Base-by-base conservation (phyloP, 2,329 filamentous ascomycete genomes). In the Atkinsonella texensis region DNA sequence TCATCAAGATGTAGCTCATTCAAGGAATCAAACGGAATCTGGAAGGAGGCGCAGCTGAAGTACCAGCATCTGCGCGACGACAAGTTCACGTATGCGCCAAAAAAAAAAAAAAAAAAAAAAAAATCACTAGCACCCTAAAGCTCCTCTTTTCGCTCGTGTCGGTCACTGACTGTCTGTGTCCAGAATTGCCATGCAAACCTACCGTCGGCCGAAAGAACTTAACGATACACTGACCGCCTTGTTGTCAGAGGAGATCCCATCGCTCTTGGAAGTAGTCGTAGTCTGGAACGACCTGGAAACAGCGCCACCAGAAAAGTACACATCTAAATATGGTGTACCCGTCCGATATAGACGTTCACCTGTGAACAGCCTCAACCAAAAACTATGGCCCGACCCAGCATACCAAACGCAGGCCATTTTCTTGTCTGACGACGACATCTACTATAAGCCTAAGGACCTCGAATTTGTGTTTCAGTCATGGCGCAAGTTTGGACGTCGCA, bases 391-490 rank as follows among this genome's bases (percentile, higher is more conserved):
- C 3, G 66, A 69, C 31, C 62, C 66, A 4, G 56, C 58, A 1
- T 70, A 66, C 55, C 55, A 62, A 45, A 70, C 68, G 17, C 60
- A 70, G 48, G 68, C 68, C 12, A 62, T 70, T n/a, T 63, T 70
- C 20, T 61, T 70, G 10, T 65, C 63, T 17, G 68, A 70, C 42
- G 68, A 70, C 52, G 68, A 70, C 51, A 65, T 70, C 17, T 69
- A 65, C 56, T 70, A 67, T 56, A 58, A 62, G 31, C 68, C 68
- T 18, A 51, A 55, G 3, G 68, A 70, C 45, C 62, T 70, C 15
- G 68, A 70, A 12, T 70, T 68, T n/a, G 65, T 63, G 20, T 70
- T 70, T 50, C 67, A 70, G 48, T 59, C 62, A 13, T 70, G 68
- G 68, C 67, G 68, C 55, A 62, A 66, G 51, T 68, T 67, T 42